Evolutionary conservation across 495 filamentous ascomycete genomes (phyloP).

Genomic region (Thozetella sp.): DNA sequence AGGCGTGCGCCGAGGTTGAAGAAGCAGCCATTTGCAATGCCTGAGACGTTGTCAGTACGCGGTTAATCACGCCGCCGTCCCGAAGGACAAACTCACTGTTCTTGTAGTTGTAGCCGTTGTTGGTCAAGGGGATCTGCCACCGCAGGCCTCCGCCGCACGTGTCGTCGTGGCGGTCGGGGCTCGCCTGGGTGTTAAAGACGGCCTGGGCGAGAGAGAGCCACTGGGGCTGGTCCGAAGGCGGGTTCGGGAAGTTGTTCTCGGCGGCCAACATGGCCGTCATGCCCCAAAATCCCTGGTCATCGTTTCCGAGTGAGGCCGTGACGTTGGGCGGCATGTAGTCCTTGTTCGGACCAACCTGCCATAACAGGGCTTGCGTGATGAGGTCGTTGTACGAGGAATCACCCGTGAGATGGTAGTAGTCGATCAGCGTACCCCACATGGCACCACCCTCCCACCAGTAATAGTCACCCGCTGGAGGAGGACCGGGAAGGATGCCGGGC

Average conservation of each 20-base stretch:
- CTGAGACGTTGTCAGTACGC: constrained; percentile 22
- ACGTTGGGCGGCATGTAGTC: constrained; percentile 76
- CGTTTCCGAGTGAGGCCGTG: constrained; percentile 77
- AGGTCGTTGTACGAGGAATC: constrained; percentile 70
- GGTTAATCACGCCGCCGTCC: background rate
- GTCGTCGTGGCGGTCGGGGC: constrained; percentile 59
- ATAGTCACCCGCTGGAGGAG: constrained; percentile 51
- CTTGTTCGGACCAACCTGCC: constrained; percentile 63
- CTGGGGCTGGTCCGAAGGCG: constrained; percentile 57
- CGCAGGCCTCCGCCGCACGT: constrained; percentile 71
- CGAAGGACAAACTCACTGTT: constrained; percentile 55
- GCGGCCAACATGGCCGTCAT: constrained; percentile 75
- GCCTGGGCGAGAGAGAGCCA: constrained; percentile 78
- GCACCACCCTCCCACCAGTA: constrained; percentile 75
- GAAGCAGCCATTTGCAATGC: constrained; percentile 81
- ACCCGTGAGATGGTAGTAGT: constrained; percentile 79
- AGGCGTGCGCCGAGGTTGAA: constrained; percentile 83
- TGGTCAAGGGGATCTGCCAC: constrained; percentile 82
- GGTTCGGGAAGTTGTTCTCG: constrained; percentile 69
- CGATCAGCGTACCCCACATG: constrained; percentile 73
- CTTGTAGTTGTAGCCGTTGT: constrained; percentile 86
- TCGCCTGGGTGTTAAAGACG: constrained; percentile 72
- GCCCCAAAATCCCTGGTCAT: constrained; percentile 81
- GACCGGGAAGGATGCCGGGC: constrained; percentile 64
- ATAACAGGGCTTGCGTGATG: constrained; percentile 63